phyloP scores from a whole-genome alignment of 176 grass and related monocot genomes.

The Typha latifolia region DNA sequence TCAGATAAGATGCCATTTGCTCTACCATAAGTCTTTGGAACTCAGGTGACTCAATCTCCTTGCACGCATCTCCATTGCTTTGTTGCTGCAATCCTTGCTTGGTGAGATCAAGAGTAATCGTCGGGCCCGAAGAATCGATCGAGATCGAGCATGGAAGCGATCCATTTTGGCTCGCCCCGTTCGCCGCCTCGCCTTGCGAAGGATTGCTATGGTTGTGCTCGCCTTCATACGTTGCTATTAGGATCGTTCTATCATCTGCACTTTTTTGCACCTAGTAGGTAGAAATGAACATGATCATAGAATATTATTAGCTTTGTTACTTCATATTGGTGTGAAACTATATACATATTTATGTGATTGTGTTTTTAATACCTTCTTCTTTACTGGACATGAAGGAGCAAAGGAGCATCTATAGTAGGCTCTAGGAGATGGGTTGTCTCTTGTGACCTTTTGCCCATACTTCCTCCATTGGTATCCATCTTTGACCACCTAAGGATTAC shows the following conservation, averaged over 20 bases:
- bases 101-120: constrained; percentile 62
- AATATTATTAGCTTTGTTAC: no score
- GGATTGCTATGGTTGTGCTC: constrained; percentile 70
- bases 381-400: constrained; percentile 75
- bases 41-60: constrained; percentile 44
- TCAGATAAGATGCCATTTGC: constrained; percentile 58
- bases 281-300: not conserved
- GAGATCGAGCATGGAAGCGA: constrained; percentile 51
- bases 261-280: constrained; percentile 71
- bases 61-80: constrained; percentile 26
- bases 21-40: constrained; percentile 46
- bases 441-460: constrained; percentile 90
- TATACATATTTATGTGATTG: no score
- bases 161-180: not conserved
- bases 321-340: no score
- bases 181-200: not conserved
- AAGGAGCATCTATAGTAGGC: constrained; percentile 86
- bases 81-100: constrained; percentile 19
- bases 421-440: constrained; percentile 80
- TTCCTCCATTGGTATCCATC: constrained; percentile 95
- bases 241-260: constrained; percentile 60
- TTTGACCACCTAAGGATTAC: constrained; percentile 40
- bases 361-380: constrained; percentile 72
- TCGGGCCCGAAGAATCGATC: constrained; percentile 46
- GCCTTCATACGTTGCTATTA: constrained; percentile 83